Evolutionary conservation across 345 rosid species (phyloP), one percentile per base, ranked within the genome.

Genomic region (Balakata baccata): DNA sequence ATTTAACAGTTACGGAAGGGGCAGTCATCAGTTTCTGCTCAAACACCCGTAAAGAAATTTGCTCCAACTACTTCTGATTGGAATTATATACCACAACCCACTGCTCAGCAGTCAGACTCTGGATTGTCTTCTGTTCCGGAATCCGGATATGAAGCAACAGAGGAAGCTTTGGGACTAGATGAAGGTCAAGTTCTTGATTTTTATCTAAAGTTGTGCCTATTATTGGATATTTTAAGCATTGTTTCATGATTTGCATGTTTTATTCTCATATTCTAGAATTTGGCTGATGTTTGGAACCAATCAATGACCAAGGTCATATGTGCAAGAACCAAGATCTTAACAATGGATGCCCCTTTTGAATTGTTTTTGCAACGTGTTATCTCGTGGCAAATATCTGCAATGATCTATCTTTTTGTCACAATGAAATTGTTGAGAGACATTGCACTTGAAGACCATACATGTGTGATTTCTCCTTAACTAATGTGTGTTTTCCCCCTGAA

Each of bases 1-100:
- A 53, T 18, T 46, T 80, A 64, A 29, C 75, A 95, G 98, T 71
- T 95, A 77, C 88, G 86, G 59, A 91, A 83, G 85, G 92, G 81
- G 49, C 86, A 82, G 59, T 82, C 95, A 77, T 76, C 86, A 13
- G 86, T 77, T 75, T 66, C 85, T 65, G 63, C 87, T 66, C 97
- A 88, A 74, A 81, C 89, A 67, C 65, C 96, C 25, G 68, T 76
- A 52, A 86, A 59, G 78, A 84, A 68, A 71, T 82, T 57, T 71
- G 77, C 83, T 37, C 88, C 87, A 49, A 74, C 80, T 74, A 43
- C 80, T 47, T 88, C 96, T 22, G 97, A 92, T 34, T 88, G 96
- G 97, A 84, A 84, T 72, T 76, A 81, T 56, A 76, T 75, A 13
- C 81, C 78, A 5, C 81, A 74, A 72, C 78, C 88, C 39, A 25